Base-by-base conservation (phyloP, 2,329 filamentous ascomycete genomes). In the Xylaria digitata region DNA sequence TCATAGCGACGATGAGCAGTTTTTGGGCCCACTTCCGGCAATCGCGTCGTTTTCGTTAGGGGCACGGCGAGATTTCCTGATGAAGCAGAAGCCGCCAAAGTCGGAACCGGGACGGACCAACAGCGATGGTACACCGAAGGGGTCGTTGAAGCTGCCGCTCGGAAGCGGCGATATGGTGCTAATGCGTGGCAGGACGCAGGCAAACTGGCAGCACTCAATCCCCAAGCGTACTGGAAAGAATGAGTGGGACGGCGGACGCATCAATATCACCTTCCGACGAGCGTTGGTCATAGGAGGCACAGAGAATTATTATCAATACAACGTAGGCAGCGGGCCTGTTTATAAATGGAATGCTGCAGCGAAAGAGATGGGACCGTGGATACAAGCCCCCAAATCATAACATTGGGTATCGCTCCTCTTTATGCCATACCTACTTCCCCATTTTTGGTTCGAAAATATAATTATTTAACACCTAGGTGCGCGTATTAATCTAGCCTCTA, bases 281-380 rank as follows among this genome's bases (percentile, higher is more conserved):
- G 92, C 90, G 23, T 84, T 93, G 82, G 83, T 91, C 23, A 90
- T 86, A 71, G 90, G 82, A 3, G 92, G 91, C 1, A 94, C 91
- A 32, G 89, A 93, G 73, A 95, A 95, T 78, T 94, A 95, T 77
- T 94, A 95, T 78, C 87, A 89, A 75, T 95, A 95, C 79, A 95
- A 95, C 79, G 90, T 94, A 57, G 92, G 92, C 0, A 84, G 78
- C 45, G 92, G 92, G 0, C 83, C 81, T 0, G 86, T 90, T n/a
- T 90, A 88, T 77, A 85, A 83, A 73, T 94, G 92, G 92, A 83
- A 92, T 76, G 82, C 81, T 19, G 76, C 69, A 53, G 81, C 77
- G 66, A 80, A 84, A 67, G 86, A 89, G 71, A 85, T 86, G 84
- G 75, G 73, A 65, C 61, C 76, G 52, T 82, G 79, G 79, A 79